phyloP scores from a whole-genome alignment of 2,329 filamentous ascomycete genomes.

The Magnaporthiopsis rhizophila region DNA sequence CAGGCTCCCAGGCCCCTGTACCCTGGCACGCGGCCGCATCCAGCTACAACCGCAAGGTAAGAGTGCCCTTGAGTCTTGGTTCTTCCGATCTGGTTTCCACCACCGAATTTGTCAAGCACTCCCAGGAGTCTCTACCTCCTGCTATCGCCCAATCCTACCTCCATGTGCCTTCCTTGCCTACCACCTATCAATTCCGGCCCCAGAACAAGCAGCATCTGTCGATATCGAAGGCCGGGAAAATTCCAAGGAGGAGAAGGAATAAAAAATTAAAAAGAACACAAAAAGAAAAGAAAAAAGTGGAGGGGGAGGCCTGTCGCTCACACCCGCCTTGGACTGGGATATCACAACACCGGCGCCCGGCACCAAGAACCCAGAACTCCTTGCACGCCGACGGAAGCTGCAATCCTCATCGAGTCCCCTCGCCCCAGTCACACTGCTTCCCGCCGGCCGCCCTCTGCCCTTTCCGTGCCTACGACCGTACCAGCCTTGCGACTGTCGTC shows the following conservation, averaged over 20 bases:
- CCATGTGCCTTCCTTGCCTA: not conserved
- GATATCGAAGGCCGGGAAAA: not conserved
- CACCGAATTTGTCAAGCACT: not conserved
- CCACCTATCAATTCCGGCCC: not conserved
- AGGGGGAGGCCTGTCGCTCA: not conserved
- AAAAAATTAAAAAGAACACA: not conserved
- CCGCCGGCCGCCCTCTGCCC: not conserved
- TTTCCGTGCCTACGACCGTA: not conserved
- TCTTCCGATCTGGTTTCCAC: constrained; percentile 1
- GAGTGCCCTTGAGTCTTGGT: not conserved
- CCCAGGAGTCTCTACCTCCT: not conserved
- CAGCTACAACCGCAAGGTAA: not conserved
- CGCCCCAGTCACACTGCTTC: not conserved
- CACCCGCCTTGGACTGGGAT: not conserved
- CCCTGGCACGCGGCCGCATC: not conserved
- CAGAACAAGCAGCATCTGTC: not conserved
- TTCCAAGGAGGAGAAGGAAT: not conserved
- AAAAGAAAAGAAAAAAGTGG: not conserved
- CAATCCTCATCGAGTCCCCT: not conserved
- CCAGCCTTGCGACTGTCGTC: not conserved
- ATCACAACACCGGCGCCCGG: not conserved
- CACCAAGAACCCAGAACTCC: not conserved
- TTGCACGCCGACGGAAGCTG: not conserved
- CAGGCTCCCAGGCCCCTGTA: constrained; percentile 4
- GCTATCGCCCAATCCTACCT: not conserved